Conservation (phyloP, 208 protist species). For the Naegleria lovaniensis region DNA sequence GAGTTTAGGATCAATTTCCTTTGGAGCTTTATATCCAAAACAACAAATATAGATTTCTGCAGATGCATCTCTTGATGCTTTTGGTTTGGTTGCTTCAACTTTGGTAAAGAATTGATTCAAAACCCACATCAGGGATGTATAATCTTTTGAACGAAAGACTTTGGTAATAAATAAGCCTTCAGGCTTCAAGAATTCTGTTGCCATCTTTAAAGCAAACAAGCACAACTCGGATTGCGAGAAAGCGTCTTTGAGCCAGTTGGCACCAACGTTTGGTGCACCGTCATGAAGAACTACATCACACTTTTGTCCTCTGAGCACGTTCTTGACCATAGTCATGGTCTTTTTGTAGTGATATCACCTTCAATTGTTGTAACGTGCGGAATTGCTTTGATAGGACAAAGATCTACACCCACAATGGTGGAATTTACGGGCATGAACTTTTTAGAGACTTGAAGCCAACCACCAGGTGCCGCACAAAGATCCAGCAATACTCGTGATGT, state of each 20-base stretch:
- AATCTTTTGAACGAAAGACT: conserved; percentile 97
- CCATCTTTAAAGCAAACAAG: conserved; percentile 88
- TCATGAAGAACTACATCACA: conserved; percentile 94
- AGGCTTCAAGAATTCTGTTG: conserved; percentile 80
- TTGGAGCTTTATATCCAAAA: conserved; percentile 86
- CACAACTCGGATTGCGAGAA: conserved; percentile 91
- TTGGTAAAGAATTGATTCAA: conserved; percentile 95
- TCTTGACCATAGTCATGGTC: conserved; percentile 83
- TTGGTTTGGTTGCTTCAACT: conserved; percentile 96
- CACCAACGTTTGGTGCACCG: conserved; percentile 98
- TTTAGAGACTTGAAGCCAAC: conserved; percentile 82
- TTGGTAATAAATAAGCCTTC: conserved; percentile 97
- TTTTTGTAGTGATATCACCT: conserved; percentile 97
- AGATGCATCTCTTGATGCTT: conserved; percentile 90
- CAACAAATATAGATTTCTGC: conserved; percentile 99
- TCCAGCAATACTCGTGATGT: conserved; percentile 77
- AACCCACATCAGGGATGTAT: conserved; percentile 95
- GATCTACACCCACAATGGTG: conserved; percentile 94
- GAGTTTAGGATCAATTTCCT: conserved; percentile 87
- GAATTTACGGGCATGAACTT: conserved; percentile 92
- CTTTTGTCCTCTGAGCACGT: conserved; percentile 83
- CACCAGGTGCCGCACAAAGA: conserved; percentile 95
- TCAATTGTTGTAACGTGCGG: conserved; percentile 85
- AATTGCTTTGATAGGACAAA: conserved; percentile 96
- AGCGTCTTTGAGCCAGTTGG: conserved; percentile 95